Evolutionary conservation across 768 basidiomycete genomes (phyloP).

Genomic region (Lyophyllum shimeji): DNA sequence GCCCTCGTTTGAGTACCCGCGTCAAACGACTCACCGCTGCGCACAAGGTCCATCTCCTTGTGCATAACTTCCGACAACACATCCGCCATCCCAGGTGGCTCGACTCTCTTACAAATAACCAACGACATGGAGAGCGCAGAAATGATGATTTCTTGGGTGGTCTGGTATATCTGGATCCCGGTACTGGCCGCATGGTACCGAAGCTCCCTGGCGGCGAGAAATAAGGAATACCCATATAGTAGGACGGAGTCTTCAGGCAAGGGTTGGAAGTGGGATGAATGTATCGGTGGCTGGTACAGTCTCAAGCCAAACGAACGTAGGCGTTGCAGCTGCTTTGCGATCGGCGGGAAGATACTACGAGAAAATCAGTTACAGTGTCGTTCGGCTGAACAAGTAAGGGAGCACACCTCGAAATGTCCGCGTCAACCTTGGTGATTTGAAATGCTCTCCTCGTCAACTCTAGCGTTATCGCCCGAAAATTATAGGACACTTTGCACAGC

Average conservation of each 20-base stretch:
- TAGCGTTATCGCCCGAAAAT: conserved; percentile 32
- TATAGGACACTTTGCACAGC: conserved; percentile 30
- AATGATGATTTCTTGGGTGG: conserved; percentile 26
- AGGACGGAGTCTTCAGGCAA: conserved; percentile 24
- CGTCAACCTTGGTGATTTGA: conserved; percentile 9
- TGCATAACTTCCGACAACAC: conserved; percentile 16
- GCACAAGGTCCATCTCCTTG: conserved; percentile 11
- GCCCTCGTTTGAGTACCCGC: too few relatives aligned
- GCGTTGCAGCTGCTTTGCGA: conserved; percentile 10
- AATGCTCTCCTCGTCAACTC: conserved; percentile 34
- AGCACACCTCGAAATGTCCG: conserved; percentile 15
- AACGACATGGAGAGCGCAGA: conserved; percentile 23
- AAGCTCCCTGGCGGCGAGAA: conserved; percentile 27
- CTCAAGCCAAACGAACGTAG: conserved; percentile 23
- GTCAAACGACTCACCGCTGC: conserved; percentile 4
- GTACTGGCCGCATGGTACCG: conserved; percentile 23
- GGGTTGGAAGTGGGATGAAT: conserved; percentile 20
- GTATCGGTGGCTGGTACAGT: conserved; percentile 22
- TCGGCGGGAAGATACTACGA: conserved; percentile 10
- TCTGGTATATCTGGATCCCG: conserved; percentile 20
- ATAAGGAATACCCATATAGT: conserved; percentile 30
- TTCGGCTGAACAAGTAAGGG: conserved; percentile 4
- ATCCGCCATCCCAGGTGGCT: conserved; percentile 24
- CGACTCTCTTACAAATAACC: conserved; percentile 24
- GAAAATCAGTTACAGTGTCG: background rate